Evolutionary conservation across 2,329 filamentous ascomycete species (phyloP).

Genomic region (Beauveria brongniartii): DNA sequence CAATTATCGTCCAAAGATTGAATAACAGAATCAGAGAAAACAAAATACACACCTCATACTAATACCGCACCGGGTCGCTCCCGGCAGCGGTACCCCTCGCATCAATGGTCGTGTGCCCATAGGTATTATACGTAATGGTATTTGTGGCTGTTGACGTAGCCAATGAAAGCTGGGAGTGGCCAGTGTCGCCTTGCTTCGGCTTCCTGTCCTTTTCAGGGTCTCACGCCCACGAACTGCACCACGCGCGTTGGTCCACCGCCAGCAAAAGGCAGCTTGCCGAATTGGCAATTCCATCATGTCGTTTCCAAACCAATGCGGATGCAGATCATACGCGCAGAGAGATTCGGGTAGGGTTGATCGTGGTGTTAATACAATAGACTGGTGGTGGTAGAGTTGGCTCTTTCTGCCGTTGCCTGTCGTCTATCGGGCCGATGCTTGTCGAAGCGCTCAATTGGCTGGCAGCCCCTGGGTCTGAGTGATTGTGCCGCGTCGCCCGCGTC

Average conservation of each 20-base stretch:
- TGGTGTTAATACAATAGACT: background rate
- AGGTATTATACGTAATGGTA: background rate
- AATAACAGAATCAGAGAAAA: background rate
- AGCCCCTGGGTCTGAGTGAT: background rate
- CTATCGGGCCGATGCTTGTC: background rate
- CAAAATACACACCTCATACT: background rate
- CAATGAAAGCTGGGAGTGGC: background rate
- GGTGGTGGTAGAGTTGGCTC: background rate
- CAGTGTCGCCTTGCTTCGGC: conserved; percentile 10
- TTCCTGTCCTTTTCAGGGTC: background rate
- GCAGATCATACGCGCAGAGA: background rate
- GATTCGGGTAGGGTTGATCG: background rate
- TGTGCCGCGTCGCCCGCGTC: background rate
- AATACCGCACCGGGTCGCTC: background rate
- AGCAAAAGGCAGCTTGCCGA: background rate
- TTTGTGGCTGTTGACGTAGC: background rate
- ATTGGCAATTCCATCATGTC: background rate
- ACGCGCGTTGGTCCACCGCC: background rate
- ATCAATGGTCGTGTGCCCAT: background rate
- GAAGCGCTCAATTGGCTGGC: background rate
- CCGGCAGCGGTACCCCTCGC: conserved; percentile 8
- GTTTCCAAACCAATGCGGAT: background rate
- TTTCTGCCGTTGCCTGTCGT: background rate
- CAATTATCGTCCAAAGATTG: background rate
- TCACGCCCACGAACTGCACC: background rate